Evolutionary conservation across 176 grass and related monocot species (phyloP).

Genomic region (Ensete glaucum): DNA sequence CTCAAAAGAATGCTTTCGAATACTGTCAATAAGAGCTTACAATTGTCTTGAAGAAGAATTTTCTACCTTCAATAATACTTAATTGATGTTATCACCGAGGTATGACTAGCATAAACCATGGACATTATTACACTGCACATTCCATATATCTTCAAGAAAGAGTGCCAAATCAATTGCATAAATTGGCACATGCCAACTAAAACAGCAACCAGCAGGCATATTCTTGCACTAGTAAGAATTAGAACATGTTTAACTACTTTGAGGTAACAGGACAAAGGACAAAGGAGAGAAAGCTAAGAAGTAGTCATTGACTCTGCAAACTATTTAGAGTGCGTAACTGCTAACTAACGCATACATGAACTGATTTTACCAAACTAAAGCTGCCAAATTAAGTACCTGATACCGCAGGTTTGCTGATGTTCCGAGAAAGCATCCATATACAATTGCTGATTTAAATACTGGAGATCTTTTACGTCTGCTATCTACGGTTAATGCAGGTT

Average conservation of each 20-base stretch:
- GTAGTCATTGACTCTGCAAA: neutral
- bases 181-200: neutral
- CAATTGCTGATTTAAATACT: conserved; percentile 62
- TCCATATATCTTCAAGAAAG: too few species aligned
- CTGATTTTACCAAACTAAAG: conserved; percentile 2
- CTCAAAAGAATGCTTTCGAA: too few species aligned
- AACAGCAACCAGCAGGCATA: neutral
- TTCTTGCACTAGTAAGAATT: neutral
- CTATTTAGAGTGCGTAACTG: neutral
- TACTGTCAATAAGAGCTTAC: too few species aligned
- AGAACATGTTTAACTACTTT: neutral
- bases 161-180: neutral
- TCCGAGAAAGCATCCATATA: conserved; percentile 88
- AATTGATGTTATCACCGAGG: too few species aligned
- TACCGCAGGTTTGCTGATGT: conserved; percentile 95
- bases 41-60: too few species aligned
- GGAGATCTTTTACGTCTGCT: conserved; percentile 44
- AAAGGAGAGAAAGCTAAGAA: neutral
- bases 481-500: conserved; percentile 38
- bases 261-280: neutral
- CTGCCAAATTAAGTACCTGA: conserved; percentile 41
- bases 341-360: too few species aligned
- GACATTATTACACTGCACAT: too few species aligned
- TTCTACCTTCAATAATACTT: too few species aligned
- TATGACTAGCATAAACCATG: too few species aligned